Conservation (phyloP, 1,139 yeast genomes). For the Hyphopichia burtonii region DNA sequence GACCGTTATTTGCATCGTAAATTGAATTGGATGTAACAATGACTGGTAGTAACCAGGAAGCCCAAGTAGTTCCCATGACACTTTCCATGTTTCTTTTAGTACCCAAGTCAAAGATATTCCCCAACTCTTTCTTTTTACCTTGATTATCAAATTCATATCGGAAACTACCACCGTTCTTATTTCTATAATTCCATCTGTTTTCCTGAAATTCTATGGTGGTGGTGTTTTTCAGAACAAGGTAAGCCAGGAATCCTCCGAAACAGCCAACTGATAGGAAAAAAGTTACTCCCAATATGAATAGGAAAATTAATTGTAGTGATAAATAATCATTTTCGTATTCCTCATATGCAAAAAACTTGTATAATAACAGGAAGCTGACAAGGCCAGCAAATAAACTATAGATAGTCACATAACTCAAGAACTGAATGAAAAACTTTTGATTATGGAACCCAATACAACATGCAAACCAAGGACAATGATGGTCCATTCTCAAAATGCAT, state of each 20-base stretch:
- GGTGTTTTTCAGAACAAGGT: conserved; percentile 57
- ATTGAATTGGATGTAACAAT: conserved; percentile 20
- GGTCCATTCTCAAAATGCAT: conserved; percentile 82
- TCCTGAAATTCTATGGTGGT: conserved; percentile 83
- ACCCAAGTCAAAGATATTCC: conserved; percentile 80
- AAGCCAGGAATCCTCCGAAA: conserved; percentile 62
- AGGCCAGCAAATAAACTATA: conserved; percentile 43
- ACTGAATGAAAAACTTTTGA: conserved; percentile 78
- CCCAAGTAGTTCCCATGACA: conserved; percentile 68
- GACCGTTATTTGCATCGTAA: conserved; percentile 43
- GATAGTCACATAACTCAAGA: conserved; percentile 55
- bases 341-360: conserved; percentile 49
- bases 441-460: conserved; percentile 69
- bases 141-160: conserved; percentile 40
- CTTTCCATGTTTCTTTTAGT: conserved; percentile 55
- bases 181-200: conserved; percentile 47
- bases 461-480: conserved; percentile 97
- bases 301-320: conserved; percentile 58
- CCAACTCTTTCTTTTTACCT: conserved; percentile 32
- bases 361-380: conserved; percentile 42
- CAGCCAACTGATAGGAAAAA: conserved; percentile 59
- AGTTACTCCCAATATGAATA: conserved; percentile 60
- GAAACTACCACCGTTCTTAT: conserved; percentile 17
- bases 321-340: conserved; percentile 40
- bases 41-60: conserved; percentile 75